Evolutionary conservation across 495 filamentous ascomycete species (phyloP), one percentile per base, ranked within the genome.

Genomic region (Penicillium turbatum): DNA sequence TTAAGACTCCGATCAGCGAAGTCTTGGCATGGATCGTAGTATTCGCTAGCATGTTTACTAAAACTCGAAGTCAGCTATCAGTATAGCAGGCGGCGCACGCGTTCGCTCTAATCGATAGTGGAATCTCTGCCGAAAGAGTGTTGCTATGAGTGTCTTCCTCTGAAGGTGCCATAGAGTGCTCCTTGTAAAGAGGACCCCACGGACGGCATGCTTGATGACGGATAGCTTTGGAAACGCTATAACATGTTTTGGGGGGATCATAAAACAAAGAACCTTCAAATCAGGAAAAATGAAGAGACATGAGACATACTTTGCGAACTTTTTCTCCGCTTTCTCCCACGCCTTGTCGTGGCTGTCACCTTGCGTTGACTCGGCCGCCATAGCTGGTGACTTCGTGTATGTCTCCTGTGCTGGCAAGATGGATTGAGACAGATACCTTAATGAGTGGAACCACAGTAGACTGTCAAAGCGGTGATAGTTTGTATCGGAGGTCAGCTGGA

Each of bases 1-100:
- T 80, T 83, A 11, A 95, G 81, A 69, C 90, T 96, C 54, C 82
- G 78, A 41, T 82, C 70, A n/a, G 93, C 92, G n/a, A 89, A 91
- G 51, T 95, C 89, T 65, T 97, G 91, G 66, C 92, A 97, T 12
- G 92, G 92, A 63, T 97, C 92, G 62, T 89, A 89, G 71, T 85
- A 97, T 68, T 95, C 82, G 70, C 89, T 93, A 54, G 82, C 75
- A 46, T 70, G 74, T 75, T 97, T 97, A 59, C 92, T 96, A 32
- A 31, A 42, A 29, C 44, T 12, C 37, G 9, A 32, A 24, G 34
- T 65, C 49, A 70, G 66, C 35, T 16, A 24, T 19, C 38, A 39
- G 26, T 24, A 16, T 37, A 24, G 21, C 4, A 15, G 12, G 27
- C 36, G 13, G 15, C 1, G 6, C 32, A 27, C 11, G 24, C 2